Evolutionary conservation across 257 asterid species (phyloP).

Genomic region (Forsythia suspensa): DNA sequence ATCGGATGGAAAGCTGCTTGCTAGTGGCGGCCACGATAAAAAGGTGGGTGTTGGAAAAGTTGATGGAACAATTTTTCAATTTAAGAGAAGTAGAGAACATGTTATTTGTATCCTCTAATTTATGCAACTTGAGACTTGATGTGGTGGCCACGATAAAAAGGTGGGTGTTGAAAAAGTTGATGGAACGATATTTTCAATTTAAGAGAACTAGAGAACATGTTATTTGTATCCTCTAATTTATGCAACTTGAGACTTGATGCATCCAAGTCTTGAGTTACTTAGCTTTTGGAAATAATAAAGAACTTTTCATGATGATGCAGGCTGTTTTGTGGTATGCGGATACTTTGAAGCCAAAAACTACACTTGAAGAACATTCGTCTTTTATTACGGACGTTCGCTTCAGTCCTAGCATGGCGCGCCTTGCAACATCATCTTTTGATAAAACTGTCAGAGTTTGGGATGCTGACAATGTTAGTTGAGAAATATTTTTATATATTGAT

Average conservation of each 20-base stretch:
- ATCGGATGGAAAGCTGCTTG: conserved; percentile 93
- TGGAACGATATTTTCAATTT: not conserved
- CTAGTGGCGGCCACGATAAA: conserved; percentile 97
- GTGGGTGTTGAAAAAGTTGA: conserved; percentile 24
- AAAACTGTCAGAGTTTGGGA: conserved; percentile 98
- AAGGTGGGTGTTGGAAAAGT: conserved; percentile 46
- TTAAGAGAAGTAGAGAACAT: not conserved
- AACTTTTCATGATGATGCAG: conserved; percentile 38
- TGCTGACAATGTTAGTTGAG: conserved; percentile 74
- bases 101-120: not conserved
- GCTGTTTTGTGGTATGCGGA: conserved; percentile 88
- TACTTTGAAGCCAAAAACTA: conserved; percentile 71
- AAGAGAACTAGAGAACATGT: not conserved
- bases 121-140: not conserved
- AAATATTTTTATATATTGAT: not conserved
- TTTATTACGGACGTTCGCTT: conserved; percentile 90
- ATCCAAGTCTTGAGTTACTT: not conserved
- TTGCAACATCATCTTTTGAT: conserved; percentile 94
- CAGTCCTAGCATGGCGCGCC: conserved; percentile 96
- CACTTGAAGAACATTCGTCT: conserved; percentile 86
- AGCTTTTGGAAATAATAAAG: not conserved
- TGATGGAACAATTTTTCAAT: not conserved
- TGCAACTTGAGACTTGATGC: not conserved
- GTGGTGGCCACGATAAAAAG: too few relatives aligned
- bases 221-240: not conserved